Evolutionary conservation across 2,329 filamentous ascomycete genomes (phyloP).

Genomic region (Fusarium sp.): DNA sequence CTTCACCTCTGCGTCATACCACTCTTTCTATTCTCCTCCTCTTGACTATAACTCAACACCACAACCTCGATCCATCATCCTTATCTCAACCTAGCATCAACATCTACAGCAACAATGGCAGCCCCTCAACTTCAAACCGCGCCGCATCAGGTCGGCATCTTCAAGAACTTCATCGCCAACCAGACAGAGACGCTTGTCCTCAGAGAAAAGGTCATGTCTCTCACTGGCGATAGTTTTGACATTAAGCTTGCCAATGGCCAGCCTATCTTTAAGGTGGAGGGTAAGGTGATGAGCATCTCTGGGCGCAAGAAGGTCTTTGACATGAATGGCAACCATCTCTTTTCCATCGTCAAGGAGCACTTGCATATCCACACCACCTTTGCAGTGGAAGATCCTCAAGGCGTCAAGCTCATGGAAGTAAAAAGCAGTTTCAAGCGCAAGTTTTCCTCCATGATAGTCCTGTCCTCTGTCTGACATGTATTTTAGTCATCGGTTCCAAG

Average conservation of each 20-base stretch:
- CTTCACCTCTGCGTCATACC: background rate
- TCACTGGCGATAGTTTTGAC: conserved; percentile 74
- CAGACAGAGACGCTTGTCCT: conserved; percentile 65
- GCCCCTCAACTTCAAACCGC: conserved; percentile 47
- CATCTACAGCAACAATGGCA: conserved; percentile 16
- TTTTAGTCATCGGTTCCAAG: conserved; percentile 64
- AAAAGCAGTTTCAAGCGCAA: conserved; percentile 66
- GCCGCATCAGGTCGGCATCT: conserved; percentile 55
- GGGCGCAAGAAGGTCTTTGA: conserved; percentile 69
- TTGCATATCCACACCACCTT: conserved; percentile 65
- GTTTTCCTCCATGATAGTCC: conserved; percentile 40
- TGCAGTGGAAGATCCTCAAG: conserved; percentile 59
- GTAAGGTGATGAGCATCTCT: conserved; percentile 64
- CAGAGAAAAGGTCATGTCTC: conserved; percentile 71
- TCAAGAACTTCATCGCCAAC: conserved; percentile 54
- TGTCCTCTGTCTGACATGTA: conserved; percentile 2
- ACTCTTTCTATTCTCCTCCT: background rate
- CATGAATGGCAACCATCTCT: conserved; percentile 65
- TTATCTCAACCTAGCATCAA: background rate
- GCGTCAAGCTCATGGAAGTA: conserved; percentile 65
- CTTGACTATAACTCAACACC: background rate
- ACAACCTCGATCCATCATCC: background rate
- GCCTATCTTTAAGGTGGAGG: conserved; percentile 67
- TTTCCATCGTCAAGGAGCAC: conserved; percentile 68
- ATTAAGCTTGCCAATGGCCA: conserved; percentile 67